Conservation (phyloP, 306 rosid species). For the Malus asiatica region DNA sequence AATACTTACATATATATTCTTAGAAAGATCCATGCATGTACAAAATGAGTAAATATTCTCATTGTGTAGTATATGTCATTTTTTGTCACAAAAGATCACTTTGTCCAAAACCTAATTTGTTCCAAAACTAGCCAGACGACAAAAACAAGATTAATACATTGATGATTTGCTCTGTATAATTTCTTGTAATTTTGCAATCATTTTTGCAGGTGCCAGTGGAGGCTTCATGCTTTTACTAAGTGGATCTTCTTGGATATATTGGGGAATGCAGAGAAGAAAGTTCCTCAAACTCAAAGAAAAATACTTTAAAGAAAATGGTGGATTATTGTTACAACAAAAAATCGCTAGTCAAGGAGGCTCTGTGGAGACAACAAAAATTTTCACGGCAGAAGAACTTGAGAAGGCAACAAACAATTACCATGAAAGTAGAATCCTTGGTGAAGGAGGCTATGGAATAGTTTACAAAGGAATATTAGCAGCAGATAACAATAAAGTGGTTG, state of each 20-base stretch:
- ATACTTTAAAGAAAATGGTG: slow-evolving; percentile 19
- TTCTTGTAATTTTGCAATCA: too few relatives aligned
- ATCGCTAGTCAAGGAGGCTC: background rate
- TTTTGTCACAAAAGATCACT: background rate
- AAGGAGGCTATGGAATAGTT: background rate
- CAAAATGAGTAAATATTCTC: background rate
- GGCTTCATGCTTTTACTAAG: background rate
- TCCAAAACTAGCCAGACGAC: too few relatives aligned
- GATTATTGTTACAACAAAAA: background rate
- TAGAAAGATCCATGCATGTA: too few relatives aligned
- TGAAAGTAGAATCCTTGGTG: background rate
- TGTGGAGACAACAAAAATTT: background rate
- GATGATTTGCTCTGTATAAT: too few relatives aligned
- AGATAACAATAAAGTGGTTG: too few relatives aligned
- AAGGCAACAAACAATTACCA: slow-evolving; percentile 7
- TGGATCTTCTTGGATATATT: background rate
- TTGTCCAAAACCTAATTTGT: too few relatives aligned
- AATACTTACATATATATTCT: too few relatives aligned
- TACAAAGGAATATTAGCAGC: too few relatives aligned
- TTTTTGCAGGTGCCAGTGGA: slow-evolving; percentile 2
- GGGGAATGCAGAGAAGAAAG: slow-evolving; percentile 7
- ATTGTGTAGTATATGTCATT: background rate
- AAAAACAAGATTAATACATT: too few relatives aligned
- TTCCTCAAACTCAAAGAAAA: background rate
- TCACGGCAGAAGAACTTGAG: background rate